Evolutionary conservation across 2,329 filamentous ascomycete species (phyloP), one percentile per base, ranked within the genome.

Genomic region (Penicillium sp.): DNA sequence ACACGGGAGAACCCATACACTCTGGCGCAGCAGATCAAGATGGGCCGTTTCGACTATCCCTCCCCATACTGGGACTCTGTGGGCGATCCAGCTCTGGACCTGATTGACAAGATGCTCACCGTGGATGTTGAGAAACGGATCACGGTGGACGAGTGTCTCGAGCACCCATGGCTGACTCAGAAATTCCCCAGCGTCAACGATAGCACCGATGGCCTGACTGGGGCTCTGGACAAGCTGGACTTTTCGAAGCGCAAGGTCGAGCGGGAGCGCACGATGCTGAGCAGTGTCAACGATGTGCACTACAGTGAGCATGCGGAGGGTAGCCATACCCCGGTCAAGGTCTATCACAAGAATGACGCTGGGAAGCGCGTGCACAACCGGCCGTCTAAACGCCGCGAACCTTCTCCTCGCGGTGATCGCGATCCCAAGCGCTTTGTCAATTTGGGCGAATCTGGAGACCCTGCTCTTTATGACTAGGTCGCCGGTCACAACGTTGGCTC

Each of bases 61-160:
- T 96, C 92, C 1, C 95, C 95, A 0, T 98, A 98, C 76, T 99
- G 92, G 92, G 92, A 96, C 75, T 86, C 87, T 2, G 88, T 96
- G 34, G 89, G 90, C 70, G 93, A 98, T 65, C 85, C 90, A 56
- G 95, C 94, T 7, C 82, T 99, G 55, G 92, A 98, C 67, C 83
- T 99, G 37, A 98, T 99, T 66, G 95, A 99, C 75, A 85, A 84
- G 43, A 99, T 99, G 95, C 84, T 99, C 53, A 90, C 91, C 2
- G 92, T 97, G 37, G 88, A 97, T 64, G 88, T 92, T 2, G 87
- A 91, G 31, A 86, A 89, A 74, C 88, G 95, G 51, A 94, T 90
- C 75, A 94, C 90, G 0, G 87, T 99, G 61, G 93, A 98, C 64
- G 87, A 96, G 69, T 98, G 95, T 71, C 83, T 99, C 10, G 82